A percentile compares a stretch with the other conserved stretches of the same genome.
phyloP scores from a whole-genome alignment of 2,329 filamentous ascomycete species.

The Colletotrichum eleusines region DNA sequence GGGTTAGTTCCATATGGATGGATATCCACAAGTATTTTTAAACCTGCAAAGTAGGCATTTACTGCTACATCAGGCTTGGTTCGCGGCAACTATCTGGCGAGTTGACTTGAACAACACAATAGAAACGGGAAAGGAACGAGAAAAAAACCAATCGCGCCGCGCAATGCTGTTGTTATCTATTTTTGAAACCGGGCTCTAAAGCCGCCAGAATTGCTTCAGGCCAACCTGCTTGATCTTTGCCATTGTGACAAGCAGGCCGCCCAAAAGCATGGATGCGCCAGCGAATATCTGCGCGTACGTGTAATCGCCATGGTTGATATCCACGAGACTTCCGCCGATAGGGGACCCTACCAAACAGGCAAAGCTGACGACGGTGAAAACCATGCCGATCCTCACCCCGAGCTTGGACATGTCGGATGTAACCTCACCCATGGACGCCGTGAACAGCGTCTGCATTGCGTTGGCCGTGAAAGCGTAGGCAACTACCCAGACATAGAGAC shows the following conservation, averaged over 20 bases:
- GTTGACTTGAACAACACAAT: not conserved
- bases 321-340: conserved; percentile 59
- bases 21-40: no score
- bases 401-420: conserved; percentile 54
- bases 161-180: not conserved
- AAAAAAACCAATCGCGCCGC: not conserved
- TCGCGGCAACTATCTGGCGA: not conserved
- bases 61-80: no score
- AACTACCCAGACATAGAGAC: conserved; percentile 49
- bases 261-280: conserved; percentile 28
- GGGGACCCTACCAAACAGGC: conserved; percentile 55
- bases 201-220: conserved; percentile 19
- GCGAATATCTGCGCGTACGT: conserved; percentile 35
- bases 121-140: no score
- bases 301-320: conserved; percentile 1
- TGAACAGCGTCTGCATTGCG: conserved; percentile 56
- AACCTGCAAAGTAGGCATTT: no score
- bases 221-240: conserved; percentile 40
- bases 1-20: no score
- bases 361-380: conserved; percentile 54
- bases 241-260: conserved; percentile 28
- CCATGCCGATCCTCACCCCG: conserved; percentile 57
- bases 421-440: conserved; percentile 55
- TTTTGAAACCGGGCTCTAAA: not conserved
- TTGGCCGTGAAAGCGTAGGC: conserved; percentile 52